Evolutionary conservation across 805 yeast species (phyloP).

Genomic region (Suhomyces vadensis): DNA sequence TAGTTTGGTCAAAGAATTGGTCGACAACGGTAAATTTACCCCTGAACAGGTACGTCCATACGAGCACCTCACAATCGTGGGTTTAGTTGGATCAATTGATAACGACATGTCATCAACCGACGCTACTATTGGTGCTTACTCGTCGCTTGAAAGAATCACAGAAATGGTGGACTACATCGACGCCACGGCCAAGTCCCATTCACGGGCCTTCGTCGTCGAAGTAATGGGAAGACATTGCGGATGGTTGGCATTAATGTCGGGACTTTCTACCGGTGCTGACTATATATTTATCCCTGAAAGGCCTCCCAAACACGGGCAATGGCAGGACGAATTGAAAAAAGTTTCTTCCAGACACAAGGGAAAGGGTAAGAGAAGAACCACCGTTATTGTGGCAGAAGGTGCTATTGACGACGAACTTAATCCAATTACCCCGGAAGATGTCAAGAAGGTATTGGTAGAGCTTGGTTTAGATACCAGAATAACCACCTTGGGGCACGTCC

Average conservation of each 20-base stretch:
- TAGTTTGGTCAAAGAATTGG: constrained; percentile 59
- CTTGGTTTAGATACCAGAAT: constrained; percentile 76
- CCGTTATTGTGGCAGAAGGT: constrained; percentile 82
- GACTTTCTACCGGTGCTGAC: constrained; percentile 78
- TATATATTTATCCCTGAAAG: constrained; percentile 78
- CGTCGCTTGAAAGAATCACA: constrained; percentile 74
- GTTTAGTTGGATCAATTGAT: constrained; percentile 81
- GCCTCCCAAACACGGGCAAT: constrained; percentile 61
- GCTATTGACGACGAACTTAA: constrained; percentile 70
- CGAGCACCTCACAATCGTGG: constrained; percentile 65
- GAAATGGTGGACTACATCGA: constrained; percentile 78
- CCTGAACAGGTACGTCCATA: constrained; percentile 47
- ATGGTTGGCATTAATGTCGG: constrained; percentile 82
- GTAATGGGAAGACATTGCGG: constrained; percentile 93
- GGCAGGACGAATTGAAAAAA: constrained; percentile 68
- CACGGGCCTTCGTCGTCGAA: constrained; percentile 80
- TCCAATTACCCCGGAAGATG: constrained; percentile 66
- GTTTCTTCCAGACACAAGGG: constrained; percentile 64
- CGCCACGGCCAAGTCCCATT: constrained; percentile 81
- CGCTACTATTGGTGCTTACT: constrained; percentile 78
- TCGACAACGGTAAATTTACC: constrained; percentile 46
- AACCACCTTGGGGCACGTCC: constrained; percentile 78
- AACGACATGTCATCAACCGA: constrained; percentile 86
- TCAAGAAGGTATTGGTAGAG: constrained; percentile 62
- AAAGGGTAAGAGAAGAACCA: constrained; percentile 75